Evolutionary conservation across 352 stramenopile species (phyloP).

Genomic region (Phytophthora palmivora): DNA sequence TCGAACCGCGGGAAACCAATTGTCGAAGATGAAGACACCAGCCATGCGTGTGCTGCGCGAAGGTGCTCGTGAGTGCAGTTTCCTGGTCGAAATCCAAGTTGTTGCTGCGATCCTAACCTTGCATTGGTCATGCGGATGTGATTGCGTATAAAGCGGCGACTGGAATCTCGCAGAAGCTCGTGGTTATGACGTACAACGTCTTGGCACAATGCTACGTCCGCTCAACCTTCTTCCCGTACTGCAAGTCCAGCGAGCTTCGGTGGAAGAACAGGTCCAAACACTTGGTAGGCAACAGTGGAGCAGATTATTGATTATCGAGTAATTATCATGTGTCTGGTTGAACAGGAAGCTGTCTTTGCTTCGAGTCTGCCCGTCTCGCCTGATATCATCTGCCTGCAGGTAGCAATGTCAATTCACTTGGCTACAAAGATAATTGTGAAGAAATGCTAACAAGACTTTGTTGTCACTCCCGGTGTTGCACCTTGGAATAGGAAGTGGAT

Average conservation of each 20-base stretch:
- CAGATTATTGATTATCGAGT: background rate
- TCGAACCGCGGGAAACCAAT: too few species aligned
- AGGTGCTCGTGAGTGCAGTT: constrained; percentile 17
- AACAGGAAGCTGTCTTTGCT: constrained; percentile 63
- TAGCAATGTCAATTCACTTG: constrained; percentile 19
- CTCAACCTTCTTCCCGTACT: constrained; percentile 86
- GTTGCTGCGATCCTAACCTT: constrained; percentile 7
- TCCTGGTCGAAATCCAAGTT: background rate
- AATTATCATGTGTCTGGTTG: too few species aligned
- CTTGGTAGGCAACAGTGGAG: constrained; percentile 40
- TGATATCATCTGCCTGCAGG: constrained; percentile 83
- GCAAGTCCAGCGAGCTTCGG: constrained; percentile 54
- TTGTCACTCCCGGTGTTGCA: background rate
- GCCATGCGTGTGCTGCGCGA: constrained; percentile 44
- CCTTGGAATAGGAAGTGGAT: constrained; percentile 71
- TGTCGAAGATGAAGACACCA: constrained; percentile 39
- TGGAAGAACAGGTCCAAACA: constrained; percentile 81
- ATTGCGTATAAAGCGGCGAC: constrained; percentile 6
- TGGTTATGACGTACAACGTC: constrained; percentile 91
- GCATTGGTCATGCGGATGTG: background rate
- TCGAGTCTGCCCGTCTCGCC: constrained; percentile 62
- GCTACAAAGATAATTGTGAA: background rate
- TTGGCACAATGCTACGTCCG: constrained; percentile 84
- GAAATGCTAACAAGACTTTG: background rate
- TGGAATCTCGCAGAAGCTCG: constrained; percentile 44